Conservation (phyloP, 2,329 filamentous ascomycete genomes). For the Fusarium marasasianum region DNA sequence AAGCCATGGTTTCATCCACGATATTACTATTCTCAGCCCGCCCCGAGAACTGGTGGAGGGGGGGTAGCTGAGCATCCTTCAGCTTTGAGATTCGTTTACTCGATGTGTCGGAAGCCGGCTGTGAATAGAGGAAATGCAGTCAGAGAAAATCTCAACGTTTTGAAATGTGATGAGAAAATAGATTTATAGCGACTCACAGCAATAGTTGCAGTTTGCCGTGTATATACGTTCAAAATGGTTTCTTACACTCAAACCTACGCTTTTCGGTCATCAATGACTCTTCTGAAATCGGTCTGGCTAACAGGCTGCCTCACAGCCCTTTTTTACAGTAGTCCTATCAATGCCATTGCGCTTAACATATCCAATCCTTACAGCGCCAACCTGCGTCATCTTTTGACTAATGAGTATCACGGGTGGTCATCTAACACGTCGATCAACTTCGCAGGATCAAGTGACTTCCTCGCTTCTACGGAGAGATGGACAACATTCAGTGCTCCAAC, state of each 20-base stretch:
- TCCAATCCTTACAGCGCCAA: fast-evolving
- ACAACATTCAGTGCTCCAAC: background rate
- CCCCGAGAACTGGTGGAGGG: background rate
- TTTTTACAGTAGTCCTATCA: background rate
- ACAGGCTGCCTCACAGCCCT: fast-evolving
- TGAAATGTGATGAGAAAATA: background rate
- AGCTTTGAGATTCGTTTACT: background rate
- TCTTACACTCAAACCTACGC: fast-evolving
- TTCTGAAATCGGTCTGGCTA: background rate
- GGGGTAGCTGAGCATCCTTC: background rate
- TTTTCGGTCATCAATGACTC: background rate
- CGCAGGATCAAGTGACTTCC: background rate
- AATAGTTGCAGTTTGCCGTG: fast-evolving
- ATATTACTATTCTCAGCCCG: background rate
- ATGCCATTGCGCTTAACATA: background rate
- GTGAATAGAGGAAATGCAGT: background rate
- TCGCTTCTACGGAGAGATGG: background rate
- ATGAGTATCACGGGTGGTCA: background rate
- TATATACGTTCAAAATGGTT: background rate
- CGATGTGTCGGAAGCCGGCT: background rate
- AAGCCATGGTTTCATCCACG: background rate
- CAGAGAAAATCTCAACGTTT: fast-evolving
- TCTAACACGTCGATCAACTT: background rate
- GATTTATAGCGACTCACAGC: fast-evolving
- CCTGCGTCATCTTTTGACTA: background rate